These are phyloP conservation scores for Tuber indicum DNA, from an alignment of 495 filamentous ascomycete genomes.

Conservation along the genomic window DNA sequence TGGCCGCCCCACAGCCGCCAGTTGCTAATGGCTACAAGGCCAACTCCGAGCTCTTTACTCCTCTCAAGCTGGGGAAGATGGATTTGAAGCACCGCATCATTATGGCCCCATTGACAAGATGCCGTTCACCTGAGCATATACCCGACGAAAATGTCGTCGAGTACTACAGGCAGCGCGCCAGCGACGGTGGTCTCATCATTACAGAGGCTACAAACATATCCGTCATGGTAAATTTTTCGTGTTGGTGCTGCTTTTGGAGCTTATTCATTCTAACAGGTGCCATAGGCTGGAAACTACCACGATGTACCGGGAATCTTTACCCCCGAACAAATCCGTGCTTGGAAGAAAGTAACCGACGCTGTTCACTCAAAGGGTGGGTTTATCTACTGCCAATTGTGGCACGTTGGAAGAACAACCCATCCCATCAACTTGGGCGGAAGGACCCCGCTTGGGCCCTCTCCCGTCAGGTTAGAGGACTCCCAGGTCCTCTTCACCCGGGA, in stretches of 20 bases:
- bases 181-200: conserved; percentile 57
- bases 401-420: conserved; percentile 53
- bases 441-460: conserved; percentile 49
- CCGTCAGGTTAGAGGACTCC: conserved; percentile 44
- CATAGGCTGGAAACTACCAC: conserved; percentile 41
- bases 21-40: not conserved
- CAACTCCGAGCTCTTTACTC: conserved; percentile 49
- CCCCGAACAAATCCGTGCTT: conserved; percentile 55
- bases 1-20: not conserved
- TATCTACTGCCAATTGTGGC: conserved; percentile 65
- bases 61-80: conserved; percentile 49
- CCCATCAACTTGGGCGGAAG: conserved; percentile 45
- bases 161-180: conserved; percentile 60
- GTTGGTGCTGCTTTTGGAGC: not conserved
- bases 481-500: conserved; percentile 22
- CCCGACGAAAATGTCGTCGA: conserved; percentile 49
- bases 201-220: conserved; percentile 62
- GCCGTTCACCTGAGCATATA: conserved; percentile 44
- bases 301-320: conserved; percentile 61
- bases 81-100: conserved; percentile 45
- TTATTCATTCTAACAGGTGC: not conserved
- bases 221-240: conserved; percentile 43
- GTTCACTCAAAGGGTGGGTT: conserved; percentile 60
- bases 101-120: conserved; percentile 43
- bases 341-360: conserved; percentile 57